A percentile compares a stretch with the other conserved stretches of the same genome.
phyloP scores from a whole-genome alignment of 768 basidiomycete genomes.

The Kwoniella botswanensis region DNA sequence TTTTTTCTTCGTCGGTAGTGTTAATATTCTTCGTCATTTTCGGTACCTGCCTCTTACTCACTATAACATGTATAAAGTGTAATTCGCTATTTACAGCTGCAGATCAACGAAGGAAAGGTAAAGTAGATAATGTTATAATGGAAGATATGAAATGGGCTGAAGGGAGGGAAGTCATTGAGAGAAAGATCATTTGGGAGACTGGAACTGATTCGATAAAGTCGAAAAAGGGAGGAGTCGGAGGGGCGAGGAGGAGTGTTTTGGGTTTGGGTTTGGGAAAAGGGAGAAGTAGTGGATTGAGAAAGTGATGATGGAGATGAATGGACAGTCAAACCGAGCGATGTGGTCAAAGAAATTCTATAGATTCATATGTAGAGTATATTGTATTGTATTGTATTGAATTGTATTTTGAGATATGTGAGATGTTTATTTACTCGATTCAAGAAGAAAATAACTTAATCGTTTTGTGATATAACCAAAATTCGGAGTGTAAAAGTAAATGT shows the following conservation, averaged over 20 bases:
- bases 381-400: neutral
- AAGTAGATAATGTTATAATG: conserved; percentile 37
- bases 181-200: conserved; percentile 13
- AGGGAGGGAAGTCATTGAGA: conserved; percentile 38
- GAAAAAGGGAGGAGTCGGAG: neutral
- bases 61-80: conserved; percentile 24
- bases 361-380: neutral
- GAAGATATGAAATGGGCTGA: conserved; percentile 49
- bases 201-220: neutral
- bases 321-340: no score
- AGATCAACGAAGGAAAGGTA: neutral
- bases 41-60: conserved; percentile 23
- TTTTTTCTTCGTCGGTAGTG: conserved; percentile 20
- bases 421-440: neutral
- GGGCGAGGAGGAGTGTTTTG: neutral
- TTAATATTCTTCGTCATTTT: conserved; percentile 37
- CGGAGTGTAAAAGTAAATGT: neutral
- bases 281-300: neutral
- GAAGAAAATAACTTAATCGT: no score
- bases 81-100: conserved; percentile 11
- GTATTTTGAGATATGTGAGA: neutral
- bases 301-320: neutral
- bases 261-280: neutral
- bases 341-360: neutral
- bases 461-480: no score